Base-by-base conservation (phyloP, 192 early-diverging fungal genomes). In the Coemansia umbellata region DNA sequence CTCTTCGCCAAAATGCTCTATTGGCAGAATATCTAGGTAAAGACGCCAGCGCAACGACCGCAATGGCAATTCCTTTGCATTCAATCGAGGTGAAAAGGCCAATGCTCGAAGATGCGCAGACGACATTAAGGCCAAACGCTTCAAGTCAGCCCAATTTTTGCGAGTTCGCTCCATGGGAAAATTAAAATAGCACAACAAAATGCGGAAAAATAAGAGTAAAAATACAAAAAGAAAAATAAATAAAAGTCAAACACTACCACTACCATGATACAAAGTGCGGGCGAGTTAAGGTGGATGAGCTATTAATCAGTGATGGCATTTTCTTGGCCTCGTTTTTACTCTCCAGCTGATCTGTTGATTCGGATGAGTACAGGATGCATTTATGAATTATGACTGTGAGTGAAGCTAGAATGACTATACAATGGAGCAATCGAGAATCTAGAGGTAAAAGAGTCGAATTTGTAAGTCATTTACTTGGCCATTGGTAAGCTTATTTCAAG, bases 41-140 rank as follows among this genome's bases (percentile, higher is more conserved):
- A 68, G n/a, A 10, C 72, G 64, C 72, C 72, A 75, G 26, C 60
- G 58, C 37, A 75, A 30, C 9, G 69, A 69, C 35, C 45, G 58
- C 23, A 73, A 31, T 10, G 76, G 69, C 23, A 69, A 32, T 27
- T 50, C 23, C 10, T 39, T 42, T 3, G 26, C 43, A 18, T 26
- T 35, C 33, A 31, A 40, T 7, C 22, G 52, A 18, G 41, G 24
- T 8, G 66, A 51, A 49, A 43, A 50, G 31, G 61, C 36, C 27
- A 76, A 31, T 14, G 49, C 24, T 26, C 58, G 64, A 9, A 68
- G 50, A 31, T 59, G 44, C 36, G 37, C 43, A 4, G 55, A 19
- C 51, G 73, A 60, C 58, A 76, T 40, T 30, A 65, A 28, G 40
- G 63, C 31, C 39, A 53, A 21, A 24, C 61, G 68, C 48, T 64